phyloP scores from a whole-genome alignment of 306 rosid species.

The Canavalia gladiata region DNA sequence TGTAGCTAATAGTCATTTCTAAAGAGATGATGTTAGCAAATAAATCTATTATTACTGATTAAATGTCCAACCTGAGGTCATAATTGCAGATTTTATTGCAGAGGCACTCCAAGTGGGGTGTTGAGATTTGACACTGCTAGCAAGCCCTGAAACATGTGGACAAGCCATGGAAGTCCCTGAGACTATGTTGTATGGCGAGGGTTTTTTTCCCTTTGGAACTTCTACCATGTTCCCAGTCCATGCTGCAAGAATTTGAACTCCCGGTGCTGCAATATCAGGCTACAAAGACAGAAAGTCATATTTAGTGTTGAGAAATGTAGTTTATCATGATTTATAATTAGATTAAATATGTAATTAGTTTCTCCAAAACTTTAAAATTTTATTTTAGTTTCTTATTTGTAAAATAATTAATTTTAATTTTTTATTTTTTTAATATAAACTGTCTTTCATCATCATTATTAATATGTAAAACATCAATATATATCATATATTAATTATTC shows the following conservation, averaged over 20 bases:
- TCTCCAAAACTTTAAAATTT: no score
- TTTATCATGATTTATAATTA: not conserved
- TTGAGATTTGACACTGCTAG: slow-evolving; percentile 61
- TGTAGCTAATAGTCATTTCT: no score
- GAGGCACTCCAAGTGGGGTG: slow-evolving; percentile 79
- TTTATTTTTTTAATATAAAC: no score
- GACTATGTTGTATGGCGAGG: slow-evolving; percentile 56
- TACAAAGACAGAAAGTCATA: slow-evolving; percentile 42
- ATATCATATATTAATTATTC: no score
- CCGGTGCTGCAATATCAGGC: slow-evolving; percentile 96
- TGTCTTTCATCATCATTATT: no score
- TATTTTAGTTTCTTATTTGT: no score
- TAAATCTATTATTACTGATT: no score
- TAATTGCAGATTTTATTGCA: slow-evolving; percentile 87
- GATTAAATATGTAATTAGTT: no score
- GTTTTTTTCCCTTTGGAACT: slow-evolving; percentile 49
- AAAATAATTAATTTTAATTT: no score
- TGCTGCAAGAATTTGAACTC: slow-evolving; percentile 91
- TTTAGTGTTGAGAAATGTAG: not conserved
- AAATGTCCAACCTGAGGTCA: slow-evolving; percentile 72
- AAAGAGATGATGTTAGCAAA: no score
- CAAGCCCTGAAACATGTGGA: slow-evolving; percentile 86
- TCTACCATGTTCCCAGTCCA: slow-evolving; percentile 57
- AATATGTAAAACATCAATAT: no score
- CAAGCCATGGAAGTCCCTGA: slow-evolving; percentile 94